These are phyloP conservation scores for Millerozyma miso DNA, from an alignment of 805 yeast species.

Conservation along the genomic window DNA sequence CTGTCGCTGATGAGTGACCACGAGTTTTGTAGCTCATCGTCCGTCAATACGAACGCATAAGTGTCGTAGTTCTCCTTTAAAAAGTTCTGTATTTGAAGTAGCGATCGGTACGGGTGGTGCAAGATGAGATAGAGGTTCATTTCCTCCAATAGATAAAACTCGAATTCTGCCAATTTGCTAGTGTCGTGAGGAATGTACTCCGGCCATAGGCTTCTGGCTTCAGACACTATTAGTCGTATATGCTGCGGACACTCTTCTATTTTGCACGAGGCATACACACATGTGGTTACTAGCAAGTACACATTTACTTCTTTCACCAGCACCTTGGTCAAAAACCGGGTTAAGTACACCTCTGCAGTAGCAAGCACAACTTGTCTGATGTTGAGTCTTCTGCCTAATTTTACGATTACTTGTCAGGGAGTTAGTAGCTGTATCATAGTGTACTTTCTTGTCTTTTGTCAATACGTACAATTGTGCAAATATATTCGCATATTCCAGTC, in stretches of 20 bases:
- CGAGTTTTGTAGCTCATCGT: slow-evolving; percentile 73
- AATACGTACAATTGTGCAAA: slow-evolving; percentile 52
- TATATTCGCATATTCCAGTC: slow-evolving; percentile 71
- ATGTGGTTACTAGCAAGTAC: slow-evolving; percentile 76
- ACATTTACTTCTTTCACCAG: slow-evolving; percentile 78
- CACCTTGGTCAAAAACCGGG: slow-evolving; percentile 71
- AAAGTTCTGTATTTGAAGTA: slow-evolving; percentile 48
- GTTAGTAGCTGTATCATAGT: not conserved
- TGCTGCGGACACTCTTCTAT: slow-evolving; percentile 96
- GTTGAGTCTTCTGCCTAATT: slow-evolving; percentile 72
- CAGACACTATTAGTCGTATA: slow-evolving; percentile 74
- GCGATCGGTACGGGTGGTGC: slow-evolving; percentile 70
- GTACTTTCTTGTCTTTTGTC: not conserved
- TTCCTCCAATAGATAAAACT: slow-evolving; percentile 89
- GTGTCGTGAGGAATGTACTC: slow-evolving; percentile 90
- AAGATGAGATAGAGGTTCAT: slow-evolving; percentile 66
- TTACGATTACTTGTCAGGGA: slow-evolving; percentile 46
- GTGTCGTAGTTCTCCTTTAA: slow-evolving; percentile 26
- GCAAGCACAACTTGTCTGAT: slow-evolving; percentile 81
- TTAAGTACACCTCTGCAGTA: slow-evolving; percentile 81
- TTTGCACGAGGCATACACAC: slow-evolving; percentile 86
- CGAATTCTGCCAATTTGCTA: slow-evolving; percentile 90
- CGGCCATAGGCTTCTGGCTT: slow-evolving; percentile 91
- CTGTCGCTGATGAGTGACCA: slow-evolving; percentile 92
- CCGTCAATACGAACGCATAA: slow-evolving; percentile 37